Evolutionary conservation across 2,329 filamentous ascomycete genomes (phyloP), one percentile per base, ranked within the genome.

Genomic region (Aspergillus pseudoterreus): DNA sequence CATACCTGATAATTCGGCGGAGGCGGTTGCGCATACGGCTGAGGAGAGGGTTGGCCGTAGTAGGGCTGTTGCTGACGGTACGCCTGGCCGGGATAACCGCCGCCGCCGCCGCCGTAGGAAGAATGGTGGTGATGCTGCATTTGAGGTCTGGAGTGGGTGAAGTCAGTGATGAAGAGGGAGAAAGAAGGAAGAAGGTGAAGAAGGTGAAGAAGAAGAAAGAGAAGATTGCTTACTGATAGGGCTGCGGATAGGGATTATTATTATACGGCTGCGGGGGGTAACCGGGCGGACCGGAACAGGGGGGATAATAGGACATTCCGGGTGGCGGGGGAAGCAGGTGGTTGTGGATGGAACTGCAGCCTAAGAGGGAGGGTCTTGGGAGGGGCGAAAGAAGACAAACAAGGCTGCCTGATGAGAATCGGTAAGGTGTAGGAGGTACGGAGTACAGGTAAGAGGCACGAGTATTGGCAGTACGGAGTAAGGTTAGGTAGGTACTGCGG

Each of bases 241-340:
- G 39, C 43, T 75, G 73, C 54, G 65, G 62, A 55, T 65, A 63
- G 54, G 47, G 43, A 49, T 56, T 57, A 22, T 57, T 52, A 35
- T 53, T 51, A 17, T 62, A 61, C 47, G 69, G 65, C 58, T 67
- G 71, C 49, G 78, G 82, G 77, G 79, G 77, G 61, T 81, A 81
- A 56, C 78, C 78, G 64, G 77, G 75, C 58, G 79, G 75, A 49
- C 78, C 78, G 66, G 76, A 73, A 63, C 84, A 83, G 44, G 78
- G 78, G 58, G 81, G 82, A 67, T 84, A 86, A 64, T 82, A 83
- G 59, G 84, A 85, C 84, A 86, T 87, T 51, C 59, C 61, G 14
- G 53, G 45, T 46, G 12, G 44, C 35, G 44, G 36, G 39, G 45
- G 51, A 52, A 50, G 43, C 22, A 22, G 22, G 22, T 22, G 22